phyloP scores from a whole-genome alignment of 345 rosid genomes.

The Pseudoturritis turrita region DNA sequence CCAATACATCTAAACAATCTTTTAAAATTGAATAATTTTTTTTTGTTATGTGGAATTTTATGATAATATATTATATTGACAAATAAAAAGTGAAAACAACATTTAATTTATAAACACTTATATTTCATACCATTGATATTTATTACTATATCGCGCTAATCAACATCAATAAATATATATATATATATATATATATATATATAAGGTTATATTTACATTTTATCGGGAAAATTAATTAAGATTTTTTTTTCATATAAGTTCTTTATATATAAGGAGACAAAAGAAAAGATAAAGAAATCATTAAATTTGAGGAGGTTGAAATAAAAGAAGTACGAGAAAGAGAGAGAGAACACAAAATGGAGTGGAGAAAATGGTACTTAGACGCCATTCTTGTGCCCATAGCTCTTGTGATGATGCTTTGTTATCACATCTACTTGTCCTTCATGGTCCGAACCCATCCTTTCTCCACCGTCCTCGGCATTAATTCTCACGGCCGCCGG shows the following conservation, averaged over 20 bases:
- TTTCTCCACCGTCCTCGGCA: constrained; percentile 66
- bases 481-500: constrained; percentile 52
- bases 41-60: too few relatives aligned
- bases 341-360: constrained; percentile 8
- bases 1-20: too few relatives aligned
- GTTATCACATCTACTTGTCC: constrained; percentile 64
- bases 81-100: too few relatives aligned
- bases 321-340: not conserved
- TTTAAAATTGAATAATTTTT: too few relatives aligned
- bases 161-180: too few relatives aligned
- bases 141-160: too few relatives aligned
- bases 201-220: too few relatives aligned
- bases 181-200: too few relatives aligned
- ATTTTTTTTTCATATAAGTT: not conserved
- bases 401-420: constrained; percentile 37
- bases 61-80: too few relatives aligned
- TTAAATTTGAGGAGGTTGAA: not conserved
- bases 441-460: constrained; percentile 67
- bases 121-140: too few relatives aligned
- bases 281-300: not conserved
- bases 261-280: not conserved
- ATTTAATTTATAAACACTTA: too few relatives aligned
- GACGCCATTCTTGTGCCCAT: constrained; percentile 66
- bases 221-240: too few relatives aligned
- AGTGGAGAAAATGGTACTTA: constrained; percentile 46